These are phyloP conservation scores for Collybia sordida DNA, from an alignment of 768 basidiomycete genomes.

Conservation along the genomic window DNA sequence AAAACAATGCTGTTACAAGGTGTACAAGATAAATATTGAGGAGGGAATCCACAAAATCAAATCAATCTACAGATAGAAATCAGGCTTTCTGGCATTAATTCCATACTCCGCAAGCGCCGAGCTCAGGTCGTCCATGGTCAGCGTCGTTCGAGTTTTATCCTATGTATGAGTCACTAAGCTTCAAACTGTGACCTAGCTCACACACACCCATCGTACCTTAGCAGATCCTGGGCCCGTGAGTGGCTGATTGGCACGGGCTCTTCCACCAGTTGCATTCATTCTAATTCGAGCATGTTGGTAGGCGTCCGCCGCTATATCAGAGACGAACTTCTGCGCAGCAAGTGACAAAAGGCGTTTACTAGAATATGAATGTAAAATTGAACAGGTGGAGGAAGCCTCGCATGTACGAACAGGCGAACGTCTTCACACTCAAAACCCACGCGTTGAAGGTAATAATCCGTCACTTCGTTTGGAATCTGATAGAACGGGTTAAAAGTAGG, in stretches of 20 bases:
- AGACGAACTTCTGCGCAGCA: constrained; percentile 97
- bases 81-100: constrained; percentile 90
- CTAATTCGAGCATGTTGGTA: constrained; percentile 97
- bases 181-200: not conserved
- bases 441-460: constrained; percentile 94
- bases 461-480: constrained; percentile 96
- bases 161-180: constrained; percentile 22
- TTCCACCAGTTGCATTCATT: constrained; percentile 79
- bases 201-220: constrained; percentile 46
- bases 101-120: constrained; percentile 95
- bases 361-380: constrained; percentile 4
- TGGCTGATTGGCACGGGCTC: constrained; percentile 61
- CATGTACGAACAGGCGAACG: constrained; percentile 72
- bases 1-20: constrained; percentile 3
- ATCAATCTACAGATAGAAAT: constrained; percentile 74
- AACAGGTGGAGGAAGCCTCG: not conserved
- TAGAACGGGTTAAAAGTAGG: not conserved
- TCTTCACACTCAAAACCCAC: constrained; percentile 97
- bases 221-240: constrained; percentile 56
- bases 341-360: constrained; percentile 94
- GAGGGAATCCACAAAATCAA: not conserved
- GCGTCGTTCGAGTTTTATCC: constrained; percentile 90
- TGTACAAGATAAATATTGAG: not conserved
- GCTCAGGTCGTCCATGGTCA: constrained; percentile 97
- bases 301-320: constrained; percentile 94